A percentile compares a stretch with the other conserved stretches of the same genome.
phyloP scores from a whole-genome alignment of 2,329 filamentous ascomycete genomes.

The Pseudodiploospora longispora region DNA sequence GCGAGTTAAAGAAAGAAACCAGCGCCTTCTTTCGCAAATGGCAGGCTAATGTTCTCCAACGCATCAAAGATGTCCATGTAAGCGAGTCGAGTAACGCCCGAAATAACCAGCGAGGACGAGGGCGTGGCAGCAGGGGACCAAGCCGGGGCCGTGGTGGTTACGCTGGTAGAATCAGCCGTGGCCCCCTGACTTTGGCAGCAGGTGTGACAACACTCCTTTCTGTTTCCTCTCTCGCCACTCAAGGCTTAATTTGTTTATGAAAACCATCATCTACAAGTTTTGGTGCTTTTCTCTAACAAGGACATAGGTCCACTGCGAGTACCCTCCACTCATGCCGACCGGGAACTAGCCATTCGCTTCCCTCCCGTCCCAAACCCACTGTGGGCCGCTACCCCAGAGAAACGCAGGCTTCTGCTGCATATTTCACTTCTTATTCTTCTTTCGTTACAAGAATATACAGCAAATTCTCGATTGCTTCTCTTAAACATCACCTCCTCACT shows the following conservation, averaged over 20 bases:
- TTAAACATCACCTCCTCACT: slow-evolving; percentile 64
- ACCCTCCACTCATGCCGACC: slow-evolving; percentile 36
- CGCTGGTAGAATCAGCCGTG: slow-evolving; percentile 23
- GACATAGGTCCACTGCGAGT: slow-evolving; percentile 30
- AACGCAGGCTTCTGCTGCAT: slow-evolving; percentile 61
- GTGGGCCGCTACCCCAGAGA: slow-evolving; percentile 49
- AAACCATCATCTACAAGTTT: too few relatives aligned
- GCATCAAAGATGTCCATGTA: slow-evolving; percentile 61
- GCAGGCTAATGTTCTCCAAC: slow-evolving; percentile 60
- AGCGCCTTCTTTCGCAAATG: slow-evolving; percentile 72
- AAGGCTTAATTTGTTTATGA: background rate
- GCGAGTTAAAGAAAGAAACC: slow-evolving; percentile 61
- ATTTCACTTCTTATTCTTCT: slow-evolving; percentile 64
- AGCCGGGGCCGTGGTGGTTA: slow-evolving; percentile 22
- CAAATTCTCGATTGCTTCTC: slow-evolving; percentile 65
- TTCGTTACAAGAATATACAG: slow-evolving; percentile 68
- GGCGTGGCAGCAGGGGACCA: slow-evolving; percentile 22
- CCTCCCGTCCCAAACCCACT: slow-evolving; percentile 54
- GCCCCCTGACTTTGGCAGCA: slow-evolving; percentile 23
- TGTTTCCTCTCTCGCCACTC: background rate
- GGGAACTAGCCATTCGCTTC: slow-evolving; percentile 41
- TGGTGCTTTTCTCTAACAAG: background rate
- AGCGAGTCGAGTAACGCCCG: slow-evolving; percentile 26
- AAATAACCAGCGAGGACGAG: slow-evolving; percentile 25
- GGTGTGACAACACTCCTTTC: slow-evolving; percentile 20